A percentile compares a stretch with the other conserved stretches of the same genome.
Evolutionary conservation across 768 basidiomycete genomes (phyloP).

Genomic region (Kwoniella heveanensis): DNA sequence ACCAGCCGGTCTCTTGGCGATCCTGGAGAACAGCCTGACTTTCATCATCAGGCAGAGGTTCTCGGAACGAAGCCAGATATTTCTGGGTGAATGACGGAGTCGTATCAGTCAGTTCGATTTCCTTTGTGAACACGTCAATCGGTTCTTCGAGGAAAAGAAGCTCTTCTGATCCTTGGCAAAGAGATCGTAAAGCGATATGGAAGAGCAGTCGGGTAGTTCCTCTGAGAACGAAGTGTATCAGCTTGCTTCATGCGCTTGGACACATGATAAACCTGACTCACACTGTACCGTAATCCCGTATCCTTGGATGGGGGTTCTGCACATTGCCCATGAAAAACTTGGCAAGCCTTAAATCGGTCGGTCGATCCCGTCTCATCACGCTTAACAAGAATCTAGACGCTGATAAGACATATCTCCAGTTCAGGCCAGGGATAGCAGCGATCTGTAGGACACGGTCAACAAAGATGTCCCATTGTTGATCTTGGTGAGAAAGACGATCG

Average conservation of each 20-base stretch:
- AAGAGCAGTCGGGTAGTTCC: conserved; percentile 69
- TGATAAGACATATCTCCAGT: conserved; percentile 44
- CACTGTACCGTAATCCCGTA: conserved; percentile 46
- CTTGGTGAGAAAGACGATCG: conserved; percentile 22
- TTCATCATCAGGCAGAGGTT: conserved; percentile 58
- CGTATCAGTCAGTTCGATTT: conserved; percentile 60
- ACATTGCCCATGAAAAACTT: conserved; percentile 44
- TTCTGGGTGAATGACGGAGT: conserved; percentile 63
- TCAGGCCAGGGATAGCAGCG: conserved; percentile 32
- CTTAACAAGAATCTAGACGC: conserved; percentile 36
- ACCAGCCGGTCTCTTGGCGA: conserved; percentile 74
- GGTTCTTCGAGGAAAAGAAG: conserved; percentile 66
- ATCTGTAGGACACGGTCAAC: conserved; percentile 38
- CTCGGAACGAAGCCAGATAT: conserved; percentile 65
- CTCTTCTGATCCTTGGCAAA: conserved; percentile 65
- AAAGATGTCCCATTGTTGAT: conserved; percentile 36
- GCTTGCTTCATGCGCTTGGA: not conserved
- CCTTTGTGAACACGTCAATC: conserved; percentile 68
- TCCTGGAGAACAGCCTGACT: conserved; percentile 59
- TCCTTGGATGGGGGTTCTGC: conserved; percentile 48
- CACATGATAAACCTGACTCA: conserved; percentile 16
- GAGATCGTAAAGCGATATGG: conserved; percentile 75
- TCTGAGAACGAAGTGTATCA: too few relatives aligned
- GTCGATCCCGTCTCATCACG: conserved; percentile 42
- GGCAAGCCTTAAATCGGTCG: conserved; percentile 41